Evolutionary conservation across 257 asterid genomes (phyloP).

Genomic region (Jasminum sambac): DNA sequence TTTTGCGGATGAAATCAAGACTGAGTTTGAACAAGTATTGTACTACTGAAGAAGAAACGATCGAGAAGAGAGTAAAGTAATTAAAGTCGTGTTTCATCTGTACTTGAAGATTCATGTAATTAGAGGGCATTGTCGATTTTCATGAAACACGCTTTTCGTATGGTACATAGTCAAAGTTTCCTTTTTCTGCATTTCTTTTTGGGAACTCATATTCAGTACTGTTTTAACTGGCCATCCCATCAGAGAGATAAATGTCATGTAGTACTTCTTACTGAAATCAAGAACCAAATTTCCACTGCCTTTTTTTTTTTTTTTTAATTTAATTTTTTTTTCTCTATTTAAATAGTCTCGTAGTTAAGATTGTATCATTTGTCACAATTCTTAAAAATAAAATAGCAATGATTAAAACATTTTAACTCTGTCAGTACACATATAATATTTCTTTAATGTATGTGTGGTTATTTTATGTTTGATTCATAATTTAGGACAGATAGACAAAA

Average conservation of each 20-base stretch:
- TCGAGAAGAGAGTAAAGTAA: not conserved
- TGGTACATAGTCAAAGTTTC: conserved; percentile 20
- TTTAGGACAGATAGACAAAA: too few species aligned
- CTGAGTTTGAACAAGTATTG: conserved; percentile 38
- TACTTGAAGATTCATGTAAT: not conserved
- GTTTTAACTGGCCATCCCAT: conserved; percentile 22
- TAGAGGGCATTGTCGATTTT: conserved; percentile 12
- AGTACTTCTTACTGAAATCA: conserved; percentile 32
- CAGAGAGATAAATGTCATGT: conserved; percentile 17
- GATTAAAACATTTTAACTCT: too few species aligned
- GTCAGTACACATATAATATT: too few species aligned
- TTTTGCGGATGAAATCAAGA: conserved; percentile 53
- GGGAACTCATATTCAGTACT: conserved; percentile 15
- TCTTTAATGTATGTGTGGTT: too few species aligned
- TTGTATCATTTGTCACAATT: not conserved
- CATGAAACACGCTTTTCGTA: conserved; percentile 8
- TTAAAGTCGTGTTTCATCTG: conserved; percentile 1
- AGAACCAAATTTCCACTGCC: conserved; percentile 24
- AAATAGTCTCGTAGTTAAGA: conserved; percentile 4
- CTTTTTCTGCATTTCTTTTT: conserved; percentile 24
- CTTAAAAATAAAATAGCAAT: too few species aligned
- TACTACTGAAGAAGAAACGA: conserved; percentile 24
- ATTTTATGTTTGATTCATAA: too few species aligned
- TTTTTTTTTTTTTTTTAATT: not conserved
- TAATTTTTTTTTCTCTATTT: not conserved